phyloP scores from a whole-genome alignment of 2,329 filamentous ascomycete species.

The Fusarium miscanthi region DNA sequence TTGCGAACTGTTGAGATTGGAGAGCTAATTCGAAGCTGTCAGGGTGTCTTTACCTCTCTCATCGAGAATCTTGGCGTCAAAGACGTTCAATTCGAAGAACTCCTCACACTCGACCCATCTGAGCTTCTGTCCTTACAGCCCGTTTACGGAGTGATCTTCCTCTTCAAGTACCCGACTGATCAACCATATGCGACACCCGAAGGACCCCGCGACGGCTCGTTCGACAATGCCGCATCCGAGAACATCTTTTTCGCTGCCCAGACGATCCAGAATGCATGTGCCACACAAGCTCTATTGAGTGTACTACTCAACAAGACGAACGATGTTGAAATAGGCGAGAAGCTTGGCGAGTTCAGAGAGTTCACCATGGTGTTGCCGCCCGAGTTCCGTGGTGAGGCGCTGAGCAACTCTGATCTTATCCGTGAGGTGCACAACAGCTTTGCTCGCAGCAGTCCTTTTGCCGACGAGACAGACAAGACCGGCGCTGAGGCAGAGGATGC shows the following conservation, averaged over 20 bases:
- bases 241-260: constrained; percentile 93
- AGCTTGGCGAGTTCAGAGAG: constrained; percentile 82
- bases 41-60: constrained; percentile 97
- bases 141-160: constrained; percentile 96
- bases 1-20: neutral
- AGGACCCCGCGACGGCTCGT: constrained; percentile 82
- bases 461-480: constrained; percentile 81
- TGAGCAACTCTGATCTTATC: constrained; percentile 74
- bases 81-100: constrained; percentile 96
- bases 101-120: constrained; percentile 86
- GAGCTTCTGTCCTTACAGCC: constrained; percentile 77
- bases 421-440: constrained; percentile 90
- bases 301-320: constrained; percentile 87
- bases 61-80: constrained; percentile 92
- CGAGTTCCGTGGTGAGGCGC: constrained; percentile 72
- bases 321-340: constrained; percentile 76
- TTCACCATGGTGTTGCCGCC: constrained; percentile 87
- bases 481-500: constrained; percentile 80
- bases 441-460: constrained; percentile 87
- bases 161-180: constrained; percentile 94
- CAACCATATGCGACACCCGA: constrained; percentile 68
- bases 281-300: constrained; percentile 92
- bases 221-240: constrained; percentile 79
- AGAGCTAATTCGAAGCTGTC: constrained; percentile 7
- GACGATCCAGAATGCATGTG: constrained; percentile 98